Percentiles rank a stretch among this genome's conserved stretches.
Conservation (phyloP, 2,329 filamentous ascomycete genomes). For the Sporothrix euskadiensis region DNA sequence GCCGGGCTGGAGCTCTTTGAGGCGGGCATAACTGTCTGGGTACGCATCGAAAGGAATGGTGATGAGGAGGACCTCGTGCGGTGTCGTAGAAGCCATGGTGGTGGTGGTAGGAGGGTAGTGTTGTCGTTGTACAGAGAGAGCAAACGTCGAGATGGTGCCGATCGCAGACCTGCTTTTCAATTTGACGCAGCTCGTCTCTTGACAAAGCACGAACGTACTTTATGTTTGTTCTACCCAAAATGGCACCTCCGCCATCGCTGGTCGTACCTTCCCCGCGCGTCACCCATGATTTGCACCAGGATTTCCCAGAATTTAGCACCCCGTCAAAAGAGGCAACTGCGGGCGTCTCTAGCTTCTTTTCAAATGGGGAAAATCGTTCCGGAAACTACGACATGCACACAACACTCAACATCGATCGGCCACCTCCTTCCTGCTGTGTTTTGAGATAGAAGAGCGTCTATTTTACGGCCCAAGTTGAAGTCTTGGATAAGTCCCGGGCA, state of each 20-base stretch:
- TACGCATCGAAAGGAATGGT: conserved; percentile 22
- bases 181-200: not conserved
- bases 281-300: not conserved
- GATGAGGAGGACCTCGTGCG: conserved; percentile 16
- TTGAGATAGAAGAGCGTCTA: not conserved
- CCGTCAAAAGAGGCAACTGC: not conserved
- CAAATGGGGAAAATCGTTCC: not conserved
- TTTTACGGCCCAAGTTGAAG: not conserved
- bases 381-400: not conserved
- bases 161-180: not conserved
- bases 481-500: not conserved
- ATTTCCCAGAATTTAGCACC: not conserved
- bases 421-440: not conserved
- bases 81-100: not conserved
- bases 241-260: conserved; percentile 15
- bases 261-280: conserved; percentile 5
- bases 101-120: not conserved
- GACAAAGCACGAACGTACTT: not conserved
- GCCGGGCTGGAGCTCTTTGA: conserved; percentile 10
- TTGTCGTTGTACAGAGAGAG: not conserved
- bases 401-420: not conserved
- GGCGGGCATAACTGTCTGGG: conserved; percentile 14
- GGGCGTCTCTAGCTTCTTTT: not conserved
- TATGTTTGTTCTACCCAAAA: not conserved
- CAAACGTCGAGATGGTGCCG: not conserved